Evolutionary conservation across 2,329 filamentous ascomycete genomes (phyloP).

Genomic region (Aureobasidium namibiae): DNA sequence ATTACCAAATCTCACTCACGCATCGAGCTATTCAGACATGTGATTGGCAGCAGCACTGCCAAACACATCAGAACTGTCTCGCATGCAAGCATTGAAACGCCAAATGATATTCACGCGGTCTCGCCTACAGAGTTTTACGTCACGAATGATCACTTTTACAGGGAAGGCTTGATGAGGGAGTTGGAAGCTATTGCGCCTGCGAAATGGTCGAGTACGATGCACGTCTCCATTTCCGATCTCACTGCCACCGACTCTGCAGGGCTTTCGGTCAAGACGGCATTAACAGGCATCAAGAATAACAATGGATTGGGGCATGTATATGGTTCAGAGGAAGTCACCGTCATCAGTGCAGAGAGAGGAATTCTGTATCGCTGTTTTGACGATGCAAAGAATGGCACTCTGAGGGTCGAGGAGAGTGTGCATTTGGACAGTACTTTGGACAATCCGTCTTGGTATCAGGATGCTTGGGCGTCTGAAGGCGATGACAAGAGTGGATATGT

Average conservation of each 20-base stretch:
- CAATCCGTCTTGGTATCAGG: constrained; percentile 51
- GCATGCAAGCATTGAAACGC: constrained; percentile 47
- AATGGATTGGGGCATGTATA: constrained; percentile 46
- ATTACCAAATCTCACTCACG: constrained; percentile 34
- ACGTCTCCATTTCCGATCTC: constrained; percentile 12
- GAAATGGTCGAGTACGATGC: constrained; percentile 31
- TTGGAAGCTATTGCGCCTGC: constrained; percentile 40
- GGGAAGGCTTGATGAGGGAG: constrained; percentile 37
- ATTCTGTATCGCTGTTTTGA: constrained; percentile 34
- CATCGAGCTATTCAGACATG: constrained; percentile 51
- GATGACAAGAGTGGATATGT: constrained; percentile 49
- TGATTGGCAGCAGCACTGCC: constrained; percentile 33
- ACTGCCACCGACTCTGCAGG: constrained; percentile 17
- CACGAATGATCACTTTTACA: constrained; percentile 53
- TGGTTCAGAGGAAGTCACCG: constrained; percentile 25
- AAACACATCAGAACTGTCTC: constrained; percentile 46
- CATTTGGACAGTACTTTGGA: constrained; percentile 42
- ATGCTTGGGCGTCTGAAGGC: constrained; percentile 39
- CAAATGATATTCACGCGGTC: constrained; percentile 49
- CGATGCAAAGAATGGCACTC: constrained; percentile 16
- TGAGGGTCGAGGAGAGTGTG: constrained; percentile 38
- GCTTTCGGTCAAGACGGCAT: constrained; percentile 37
- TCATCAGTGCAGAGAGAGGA: constrained; percentile 38
- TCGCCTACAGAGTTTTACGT: constrained; percentile 45
- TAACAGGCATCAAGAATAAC: constrained; percentile 42